These are phyloP conservation scores for Candida hungchunana DNA, from an alignment of 805 yeast genomes.

Conservation along the genomic window DNA sequence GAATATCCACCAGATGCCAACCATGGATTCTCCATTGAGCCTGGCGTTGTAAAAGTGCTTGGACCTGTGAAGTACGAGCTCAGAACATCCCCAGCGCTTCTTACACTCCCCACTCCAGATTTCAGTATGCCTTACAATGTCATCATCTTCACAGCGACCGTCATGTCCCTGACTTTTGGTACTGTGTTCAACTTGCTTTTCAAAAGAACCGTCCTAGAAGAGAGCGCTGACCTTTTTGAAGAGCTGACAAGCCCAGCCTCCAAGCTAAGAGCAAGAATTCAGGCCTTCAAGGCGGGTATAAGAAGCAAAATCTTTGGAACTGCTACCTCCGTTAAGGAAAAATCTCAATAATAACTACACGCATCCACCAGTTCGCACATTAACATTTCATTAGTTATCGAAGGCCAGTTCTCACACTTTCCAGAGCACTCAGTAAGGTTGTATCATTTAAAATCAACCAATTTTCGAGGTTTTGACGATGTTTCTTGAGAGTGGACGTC, in stretches of 20 bases:
- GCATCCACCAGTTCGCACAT: no score
- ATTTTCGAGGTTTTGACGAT: conserved; percentile 36
- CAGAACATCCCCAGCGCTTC: conserved; percentile 81
- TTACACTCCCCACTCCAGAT: conserved; percentile 93
- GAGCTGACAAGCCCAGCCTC: conserved; percentile 19
- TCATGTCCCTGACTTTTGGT: conserved; percentile 90
- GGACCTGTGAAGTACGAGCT: conserved; percentile 42
- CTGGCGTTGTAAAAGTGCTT: conserved; percentile 71
- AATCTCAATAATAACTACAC: no score
- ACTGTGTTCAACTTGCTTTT: conserved; percentile 73
- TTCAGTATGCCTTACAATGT: conserved; percentile 99
- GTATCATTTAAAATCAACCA: conserved; percentile 32
- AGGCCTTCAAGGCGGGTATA: conserved; percentile 1
- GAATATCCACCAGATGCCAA: conserved; percentile 99
- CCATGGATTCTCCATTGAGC: conserved; percentile 93
- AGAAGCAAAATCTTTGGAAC: neutral
- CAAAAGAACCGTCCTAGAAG: conserved; percentile 71
- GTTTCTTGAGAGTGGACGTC: conserved; percentile 30
- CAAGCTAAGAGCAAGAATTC: conserved; percentile 2
- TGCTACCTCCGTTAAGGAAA: no score
- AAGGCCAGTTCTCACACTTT: conserved; percentile 33
- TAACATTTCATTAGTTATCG: no score
- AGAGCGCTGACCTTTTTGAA: conserved; percentile 37
- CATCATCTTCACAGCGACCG: conserved; percentile 87
- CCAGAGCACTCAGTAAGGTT: conserved; percentile 30